Percentiles rank a stretch among this genome's conserved stretches.
Conservation (phyloP, 495 filamentous ascomycete genomes). For the Aspergillus nanangensis region DNA sequence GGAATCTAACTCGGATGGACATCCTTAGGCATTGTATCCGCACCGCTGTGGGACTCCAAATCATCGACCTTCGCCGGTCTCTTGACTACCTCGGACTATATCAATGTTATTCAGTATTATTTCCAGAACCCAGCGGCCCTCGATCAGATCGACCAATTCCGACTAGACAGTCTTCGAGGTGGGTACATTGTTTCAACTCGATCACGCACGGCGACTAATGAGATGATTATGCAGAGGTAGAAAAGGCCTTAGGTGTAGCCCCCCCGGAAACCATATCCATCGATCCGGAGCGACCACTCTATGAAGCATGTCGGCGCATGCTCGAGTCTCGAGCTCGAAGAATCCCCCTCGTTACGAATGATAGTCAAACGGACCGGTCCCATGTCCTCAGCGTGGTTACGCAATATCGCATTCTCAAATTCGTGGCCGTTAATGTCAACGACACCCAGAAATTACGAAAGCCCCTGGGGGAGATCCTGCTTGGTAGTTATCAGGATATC, state of each 20-base stretch:
- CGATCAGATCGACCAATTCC: slow-evolving; percentile 87
- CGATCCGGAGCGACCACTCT: slow-evolving; percentile 81
- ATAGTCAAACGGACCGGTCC: slow-evolving; percentile 88
- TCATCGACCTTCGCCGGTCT: slow-evolving; percentile 91
- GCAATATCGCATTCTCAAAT: slow-evolving; percentile 97
- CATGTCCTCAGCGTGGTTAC: slow-evolving; percentile 97
- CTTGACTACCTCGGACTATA: slow-evolving; percentile 90
- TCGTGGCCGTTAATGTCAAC: slow-evolving; percentile 93
- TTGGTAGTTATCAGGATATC: slow-evolving; percentile 80
- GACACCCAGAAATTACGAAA: slow-evolving; percentile 88
- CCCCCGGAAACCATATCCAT: slow-evolving; percentile 96
- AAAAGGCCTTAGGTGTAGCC: slow-evolving; percentile 83
- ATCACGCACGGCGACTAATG: slow-evolving; percentile 12
- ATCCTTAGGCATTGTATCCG: slow-evolving; percentile 85
- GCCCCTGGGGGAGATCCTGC: slow-evolving; percentile 74
- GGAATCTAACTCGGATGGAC: neutral
- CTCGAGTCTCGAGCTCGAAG: slow-evolving; percentile 85
- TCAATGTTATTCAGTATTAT: slow-evolving; percentile 99
- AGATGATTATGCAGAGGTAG: slow-evolving; percentile 64
- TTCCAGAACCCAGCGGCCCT: slow-evolving; percentile 95
- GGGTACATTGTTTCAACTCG: slow-evolving; percentile 5
- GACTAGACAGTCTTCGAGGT: slow-evolving; percentile 90
- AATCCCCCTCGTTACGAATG: slow-evolving; percentile 89
- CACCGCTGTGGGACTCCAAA: slow-evolving; percentile 95
- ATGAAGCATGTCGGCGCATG: slow-evolving; percentile 94